Evolutionary conservation across 257 asterid species (phyloP), one percentile per base, ranked within the genome.

Genomic region (Eucommia ulmoides): DNA sequence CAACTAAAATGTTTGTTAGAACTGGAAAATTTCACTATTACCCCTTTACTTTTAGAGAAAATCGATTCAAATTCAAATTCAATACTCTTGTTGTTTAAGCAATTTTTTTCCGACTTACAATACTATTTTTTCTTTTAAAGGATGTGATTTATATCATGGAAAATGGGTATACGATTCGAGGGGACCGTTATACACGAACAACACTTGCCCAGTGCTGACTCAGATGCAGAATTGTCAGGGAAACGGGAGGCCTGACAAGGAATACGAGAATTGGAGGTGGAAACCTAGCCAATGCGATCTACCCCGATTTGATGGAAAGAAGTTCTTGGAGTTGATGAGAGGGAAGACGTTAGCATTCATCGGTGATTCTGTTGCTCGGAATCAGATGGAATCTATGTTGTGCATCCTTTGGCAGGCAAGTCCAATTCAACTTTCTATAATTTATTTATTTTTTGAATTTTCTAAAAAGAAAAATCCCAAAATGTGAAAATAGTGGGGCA

Each of bases 361-460:
- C 12, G 38, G 38, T 29, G 38, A 29, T 12, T 29, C 38, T 29
- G 38, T 29, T 29, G 93, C 96, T 56, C 84, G 99, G 60, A 86
- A 91, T 80, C 99, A 91, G 74, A 83, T 91, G 92, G 95, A 91
- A 45, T 91, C 99, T 5, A 29, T 29, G 38, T 12, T 12, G 38
- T 29, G 38, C 38, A 29, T 29, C 38, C 38, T 29, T 29, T 29
- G 38, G 38, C 38, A 29, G 12, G 38, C 38, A 29, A 29, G 38
- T 29, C n/a, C n/a, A 29, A 29, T 5, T 6, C 38, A 5, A 5
- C 12, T 12, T 29, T 29, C 12, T 5, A 29, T 12, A 29, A 29
- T 29, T 5, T 7, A 29, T 7, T 29, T 29, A 12, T 5, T 29
- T 29, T 29, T 29, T 29, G 38, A 7, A 29, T 5, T 29, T 29